phyloP scores from a whole-genome alignment of 768 basidiomycete genomes.

The Clitopilus hobsonii region DNA sequence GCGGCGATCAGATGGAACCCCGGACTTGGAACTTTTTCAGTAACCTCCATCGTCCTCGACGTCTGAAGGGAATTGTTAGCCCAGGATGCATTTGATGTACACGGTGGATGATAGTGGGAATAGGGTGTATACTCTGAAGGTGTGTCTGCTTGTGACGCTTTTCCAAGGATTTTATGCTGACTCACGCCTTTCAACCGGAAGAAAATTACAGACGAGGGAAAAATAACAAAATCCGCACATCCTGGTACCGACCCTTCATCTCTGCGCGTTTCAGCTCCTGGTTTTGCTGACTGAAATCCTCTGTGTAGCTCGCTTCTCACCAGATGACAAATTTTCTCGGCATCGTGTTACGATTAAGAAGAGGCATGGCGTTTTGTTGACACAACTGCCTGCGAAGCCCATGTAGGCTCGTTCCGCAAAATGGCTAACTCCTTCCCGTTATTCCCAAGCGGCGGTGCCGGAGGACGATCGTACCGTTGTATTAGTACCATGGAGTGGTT shows the following conservation, averaged over 20 bases:
- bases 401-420: no score
- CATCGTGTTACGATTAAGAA: constrained; percentile 98
- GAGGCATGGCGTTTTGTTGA: constrained; percentile 82
- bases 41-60: background rate
- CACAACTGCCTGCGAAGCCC: constrained; percentile 86
- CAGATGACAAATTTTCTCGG: constrained; percentile 98
- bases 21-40: background rate
- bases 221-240: constrained; percentile 92
- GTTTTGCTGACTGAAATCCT: constrained; percentile 3
- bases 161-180: background rate
- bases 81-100: constrained; percentile 96
- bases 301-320: constrained; percentile 88
- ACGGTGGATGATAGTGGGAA: constrained; percentile 70
- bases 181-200: constrained; percentile 23
- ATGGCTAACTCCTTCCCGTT: no score
- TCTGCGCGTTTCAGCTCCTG: background rate
- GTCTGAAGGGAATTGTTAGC: background rate
- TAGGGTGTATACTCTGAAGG: constrained; percentile 92
- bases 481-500: no score
- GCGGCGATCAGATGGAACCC: background rate
- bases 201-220: constrained; percentile 82
- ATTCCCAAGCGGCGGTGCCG: no score
- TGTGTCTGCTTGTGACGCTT: constrained; percentile 25
- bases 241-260: constrained; percentile 66
- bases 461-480: no score